phyloP scores from a whole-genome alignment of 2,329 filamentous ascomycete species.

The Arachnomyces sp. region DNA sequence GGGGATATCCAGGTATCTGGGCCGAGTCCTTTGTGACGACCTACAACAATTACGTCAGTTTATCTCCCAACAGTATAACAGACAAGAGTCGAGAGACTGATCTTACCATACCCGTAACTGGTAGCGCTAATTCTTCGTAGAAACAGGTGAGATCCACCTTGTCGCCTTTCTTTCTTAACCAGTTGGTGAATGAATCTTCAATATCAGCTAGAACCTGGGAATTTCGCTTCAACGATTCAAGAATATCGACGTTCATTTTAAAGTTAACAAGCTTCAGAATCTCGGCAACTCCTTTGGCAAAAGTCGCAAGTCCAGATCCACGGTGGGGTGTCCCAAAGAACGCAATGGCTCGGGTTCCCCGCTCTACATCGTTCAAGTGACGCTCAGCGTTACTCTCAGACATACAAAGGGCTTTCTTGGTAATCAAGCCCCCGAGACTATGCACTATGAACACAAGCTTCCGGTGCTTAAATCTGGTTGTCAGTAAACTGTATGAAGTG shows the following conservation, averaged over 20 bases:
- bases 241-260: slow-evolving; percentile 4
- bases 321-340: slow-evolving; percentile 9
- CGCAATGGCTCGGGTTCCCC: not conserved
- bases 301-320: slow-evolving; percentile 1
- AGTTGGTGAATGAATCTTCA: slow-evolving; percentile 4
- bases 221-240: slow-evolving; percentile 3
- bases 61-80: not conserved
- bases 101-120: not conserved
- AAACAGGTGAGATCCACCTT: slow-evolving; percentile 6
- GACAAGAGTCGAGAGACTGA: not conserved
- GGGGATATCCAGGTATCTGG: slow-evolving; percentile 4
- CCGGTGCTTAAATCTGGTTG: slow-evolving; percentile 9
- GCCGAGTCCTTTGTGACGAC: slow-evolving; percentile 6
- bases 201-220: slow-evolving; percentile 5
- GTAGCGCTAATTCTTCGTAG: slow-evolving; percentile 6
- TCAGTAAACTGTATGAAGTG: no score
- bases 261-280: slow-evolving; percentile 1
- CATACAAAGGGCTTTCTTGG: slow-evolving; percentile 1
- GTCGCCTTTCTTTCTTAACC: slow-evolving; percentile 3
- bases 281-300: slow-evolving; percentile 1
- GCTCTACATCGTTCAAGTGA: not conserved
- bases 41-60: not conserved
- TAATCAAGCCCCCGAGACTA: slow-evolving; percentile 3
- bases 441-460: slow-evolving; percentile 7
- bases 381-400: not conserved